Evolutionary conservation across 2,329 filamentous ascomycete species (phyloP).

Genomic region (Hirsutella thompsonii): DNA sequence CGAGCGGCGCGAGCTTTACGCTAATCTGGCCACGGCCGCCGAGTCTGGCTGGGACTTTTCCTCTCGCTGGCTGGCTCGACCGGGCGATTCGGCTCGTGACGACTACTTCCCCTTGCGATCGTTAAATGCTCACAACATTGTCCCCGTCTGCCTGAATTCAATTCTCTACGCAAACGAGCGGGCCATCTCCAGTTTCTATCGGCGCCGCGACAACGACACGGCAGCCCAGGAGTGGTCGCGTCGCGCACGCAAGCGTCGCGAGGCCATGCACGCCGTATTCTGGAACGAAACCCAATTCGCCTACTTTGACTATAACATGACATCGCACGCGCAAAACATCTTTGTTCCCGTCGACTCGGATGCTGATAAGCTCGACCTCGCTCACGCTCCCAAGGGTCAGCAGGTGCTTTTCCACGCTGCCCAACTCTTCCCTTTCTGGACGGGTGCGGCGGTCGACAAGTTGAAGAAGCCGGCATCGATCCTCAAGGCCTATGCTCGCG

Average conservation of each 20-base stretch:
- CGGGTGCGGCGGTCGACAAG: slow-evolving; percentile 44
- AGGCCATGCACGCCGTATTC: slow-evolving; percentile 49
- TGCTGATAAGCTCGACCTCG: slow-evolving; percentile 13
- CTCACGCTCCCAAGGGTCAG: slow-evolving; percentile 35
- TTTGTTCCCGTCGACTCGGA: slow-evolving; percentile 38
- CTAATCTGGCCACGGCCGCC: slow-evolving; percentile 50
- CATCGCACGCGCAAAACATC: slow-evolving; percentile 39
- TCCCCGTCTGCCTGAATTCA: slow-evolving; percentile 56
- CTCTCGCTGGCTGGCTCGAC: slow-evolving; percentile 43
- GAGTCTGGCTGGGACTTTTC: slow-evolving; percentile 56
- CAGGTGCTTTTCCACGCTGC: slow-evolving; percentile 45
- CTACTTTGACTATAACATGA: slow-evolving; percentile 61
- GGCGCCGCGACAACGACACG: slow-evolving; percentile 33
- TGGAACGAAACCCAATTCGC: slow-evolving; percentile 50
- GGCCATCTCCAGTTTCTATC: slow-evolving; percentile 41
- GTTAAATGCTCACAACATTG: slow-evolving; percentile 42
- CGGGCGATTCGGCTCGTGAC: slow-evolving; percentile 43
- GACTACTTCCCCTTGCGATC: slow-evolving; percentile 53
- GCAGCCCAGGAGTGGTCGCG: slow-evolving; percentile 35
- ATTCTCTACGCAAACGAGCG: slow-evolving; percentile 55
- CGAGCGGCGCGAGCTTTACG: slow-evolving; percentile 40
- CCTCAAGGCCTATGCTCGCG: slow-evolving; percentile 36
- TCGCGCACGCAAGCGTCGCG: slow-evolving; percentile 38
- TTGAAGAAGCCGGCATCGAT: slow-evolving; percentile 49
- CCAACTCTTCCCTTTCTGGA: slow-evolving; percentile 59